Base-by-base conservation (phyloP, 768 basidiomycete genomes). In the Lactarius trivialis region DNA sequence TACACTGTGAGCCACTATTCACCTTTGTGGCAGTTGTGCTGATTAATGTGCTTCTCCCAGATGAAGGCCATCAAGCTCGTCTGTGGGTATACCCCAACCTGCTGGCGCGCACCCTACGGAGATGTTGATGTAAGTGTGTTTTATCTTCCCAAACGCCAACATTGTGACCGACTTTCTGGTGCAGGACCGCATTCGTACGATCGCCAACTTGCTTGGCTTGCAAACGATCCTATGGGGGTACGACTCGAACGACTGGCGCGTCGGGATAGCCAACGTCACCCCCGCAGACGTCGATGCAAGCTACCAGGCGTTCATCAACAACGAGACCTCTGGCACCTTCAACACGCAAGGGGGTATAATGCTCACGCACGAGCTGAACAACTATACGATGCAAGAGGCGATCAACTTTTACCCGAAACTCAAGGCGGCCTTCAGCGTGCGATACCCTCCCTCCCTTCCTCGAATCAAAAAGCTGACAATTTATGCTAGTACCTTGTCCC, bases 151-250 rank as follows among this genome's bases (percentile, higher is more conserved):
- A 1, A n/a, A 32, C 17, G 26, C 7, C 12, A 15, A 34, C 4
- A 2, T n/a, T 9, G 15, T 41, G 39, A 15, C 15, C 17, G 19
- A 28, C 32, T n/a, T 14, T 6, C 12, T 21, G 32, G 1, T 39
- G 50, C 55, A 68, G 67, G 85, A 87, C 72, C 87, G 91, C 54
- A 83, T 92, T 48, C 82, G 91, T 36, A 76, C 81, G 39, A 86
- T 93, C 60, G 83, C 86, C 4, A 70, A 83, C n/a, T 83, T 79
- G 9, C 82, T 92, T 66, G 84, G 85, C 41, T 75, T 92, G 19
- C 81, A 80, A 14, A 88, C 88, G 2, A 78, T 93, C 69, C 76
- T 92, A 55, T 93, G 91, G 91, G 72, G 77, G 66, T 84, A 79
- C 63, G 85, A 88, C 67, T 81, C 84, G 24, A 75, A 79, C 48